A percentile compares a stretch with the other conserved stretches of the same genome.
Evolutionary conservation across 345 rosid species (phyloP).

Genomic region (Eucalyptus regnans): DNA sequence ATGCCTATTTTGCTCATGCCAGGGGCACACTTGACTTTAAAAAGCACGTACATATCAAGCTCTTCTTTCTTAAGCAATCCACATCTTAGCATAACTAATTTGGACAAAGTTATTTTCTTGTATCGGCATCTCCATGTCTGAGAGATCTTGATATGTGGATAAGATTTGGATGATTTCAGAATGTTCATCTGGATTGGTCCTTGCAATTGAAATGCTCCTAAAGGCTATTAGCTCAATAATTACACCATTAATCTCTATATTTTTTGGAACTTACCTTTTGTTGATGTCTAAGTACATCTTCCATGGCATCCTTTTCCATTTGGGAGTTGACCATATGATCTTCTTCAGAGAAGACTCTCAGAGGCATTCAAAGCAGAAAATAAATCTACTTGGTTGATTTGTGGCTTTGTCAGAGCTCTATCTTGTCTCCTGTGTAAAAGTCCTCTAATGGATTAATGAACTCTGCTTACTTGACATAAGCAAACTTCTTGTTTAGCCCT

Average conservation of each 20-base stretch:
- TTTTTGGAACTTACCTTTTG: neutral
- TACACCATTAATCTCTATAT: neutral
- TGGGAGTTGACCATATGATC: neutral
- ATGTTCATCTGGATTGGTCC: neutral
- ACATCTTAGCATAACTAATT: neutral
- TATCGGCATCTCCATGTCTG: neutral
- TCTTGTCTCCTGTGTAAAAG: neutral
- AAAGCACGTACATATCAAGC: neutral
- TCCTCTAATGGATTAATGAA: neutral
- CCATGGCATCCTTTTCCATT: neutral
- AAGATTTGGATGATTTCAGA: neutral
- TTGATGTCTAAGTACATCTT: neutral
- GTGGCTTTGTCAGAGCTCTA: neutral
- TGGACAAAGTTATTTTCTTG: neutral
- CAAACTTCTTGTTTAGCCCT: neutral
- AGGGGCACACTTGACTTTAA: neutral
- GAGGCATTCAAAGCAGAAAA: neutral
- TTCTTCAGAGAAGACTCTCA: neutral
- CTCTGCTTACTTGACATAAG: neutral
- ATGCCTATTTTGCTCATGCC: neutral
- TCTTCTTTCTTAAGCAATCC: neutral
- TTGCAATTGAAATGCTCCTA: neutral
- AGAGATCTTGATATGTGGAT: neutral
- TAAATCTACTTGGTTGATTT: neutral
- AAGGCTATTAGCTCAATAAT: neutral